Evolutionary conservation across 352 stramenopile species (phyloP).

Genomic region (Pythium sp.): DNA sequence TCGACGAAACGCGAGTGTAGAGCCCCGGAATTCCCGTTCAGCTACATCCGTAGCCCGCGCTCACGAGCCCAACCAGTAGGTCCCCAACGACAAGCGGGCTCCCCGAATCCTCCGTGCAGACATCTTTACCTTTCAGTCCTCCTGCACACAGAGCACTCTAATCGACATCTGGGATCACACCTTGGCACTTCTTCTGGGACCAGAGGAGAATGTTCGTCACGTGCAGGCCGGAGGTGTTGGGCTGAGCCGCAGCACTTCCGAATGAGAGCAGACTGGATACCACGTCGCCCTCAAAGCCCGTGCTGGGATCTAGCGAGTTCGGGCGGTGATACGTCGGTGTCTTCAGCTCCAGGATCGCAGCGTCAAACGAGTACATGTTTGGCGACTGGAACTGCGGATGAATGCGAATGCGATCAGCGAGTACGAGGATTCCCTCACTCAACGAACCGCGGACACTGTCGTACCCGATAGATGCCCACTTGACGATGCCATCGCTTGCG

Average conservation of each 20-base stretch:
- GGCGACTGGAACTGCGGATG: constrained; percentile 19
- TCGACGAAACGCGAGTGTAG: constrained; percentile 14
- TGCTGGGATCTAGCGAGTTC: too few relatives aligned
- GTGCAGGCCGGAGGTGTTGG: background rate
- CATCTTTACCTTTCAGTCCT: constrained; percentile 3
- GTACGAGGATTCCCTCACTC: background rate
- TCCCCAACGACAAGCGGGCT: constrained; percentile 15
- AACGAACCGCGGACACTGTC: too few relatives aligned
- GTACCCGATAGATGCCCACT: constrained; percentile 19
- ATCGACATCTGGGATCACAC: constrained; percentile 3
- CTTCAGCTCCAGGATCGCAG: too few relatives aligned
- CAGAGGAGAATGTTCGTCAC: background rate
- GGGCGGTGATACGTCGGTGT: too few relatives aligned
- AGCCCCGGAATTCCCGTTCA: constrained; percentile 5
- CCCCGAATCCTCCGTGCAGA: constrained; percentile 21
- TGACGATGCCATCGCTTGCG: constrained; percentile 11
- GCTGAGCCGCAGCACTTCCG: too few relatives aligned
- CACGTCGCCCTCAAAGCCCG: too few relatives aligned
- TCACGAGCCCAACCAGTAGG: constrained; percentile 11
- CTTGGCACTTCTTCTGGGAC: constrained; percentile 8
- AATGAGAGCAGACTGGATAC: too few relatives aligned
- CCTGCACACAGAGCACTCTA: constrained; percentile 18
- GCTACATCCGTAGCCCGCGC: constrained; percentile 14
- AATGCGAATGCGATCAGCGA: constrained; percentile 24
- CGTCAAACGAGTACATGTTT: constrained; percentile 21